Evolutionary conservation across 2,329 filamentous ascomycete genomes (phyloP), one percentile per base, ranked within the genome.

Genomic region (Plenodomus biglobosus): DNA sequence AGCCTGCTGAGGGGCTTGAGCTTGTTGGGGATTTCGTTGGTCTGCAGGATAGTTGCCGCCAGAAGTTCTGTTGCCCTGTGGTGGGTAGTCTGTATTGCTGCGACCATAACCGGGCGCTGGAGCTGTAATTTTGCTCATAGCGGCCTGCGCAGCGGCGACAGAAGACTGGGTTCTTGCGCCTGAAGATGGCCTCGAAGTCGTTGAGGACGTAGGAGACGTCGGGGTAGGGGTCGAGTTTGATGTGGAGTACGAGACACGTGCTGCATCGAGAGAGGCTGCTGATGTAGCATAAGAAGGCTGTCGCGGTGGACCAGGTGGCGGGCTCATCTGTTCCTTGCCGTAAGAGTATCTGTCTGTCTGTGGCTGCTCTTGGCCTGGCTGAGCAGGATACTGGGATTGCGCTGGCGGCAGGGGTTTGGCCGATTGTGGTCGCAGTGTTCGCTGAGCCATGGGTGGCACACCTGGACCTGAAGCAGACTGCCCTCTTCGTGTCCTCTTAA

Each of bases 401-500:
- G 68, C 69, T 52, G 66, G 38, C 15, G 61, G 76, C 20, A 76
- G 74, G 42, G 79, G 79, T 50, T 73, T 72, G 21, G 51, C 80
- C 82, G 54, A 48, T 40, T 60, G 59, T 11, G 59, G 56, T 30
- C 61, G 56, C 13, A 65, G 48, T 7, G 52, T 58, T 18, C 56
- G 58, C 10, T 48, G 37, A n/a, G 51, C 54, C 71, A 92, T 77
- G 37, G 71, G 75, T 44, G 77, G 57, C 72, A 92, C 77, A 38
- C 71, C 75, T 42, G 78, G 76, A 53, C 76, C 75, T 46, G 78
- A 72, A 50, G 76, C 76, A 3, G 77, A 73, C 66, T 82, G 81
- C 75, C 84, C 82, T 66, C 85, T 84, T 75, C 92, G 95, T 50
- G 88, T 86, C 41, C 85, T 85, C 65, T 90, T 84, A 61, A 96